Evolutionary conservation across 768 basidiomycete genomes (phyloP), one percentile per base, ranked within the genome.

Genomic region (Macrolepiota fuliginosa): DNA sequence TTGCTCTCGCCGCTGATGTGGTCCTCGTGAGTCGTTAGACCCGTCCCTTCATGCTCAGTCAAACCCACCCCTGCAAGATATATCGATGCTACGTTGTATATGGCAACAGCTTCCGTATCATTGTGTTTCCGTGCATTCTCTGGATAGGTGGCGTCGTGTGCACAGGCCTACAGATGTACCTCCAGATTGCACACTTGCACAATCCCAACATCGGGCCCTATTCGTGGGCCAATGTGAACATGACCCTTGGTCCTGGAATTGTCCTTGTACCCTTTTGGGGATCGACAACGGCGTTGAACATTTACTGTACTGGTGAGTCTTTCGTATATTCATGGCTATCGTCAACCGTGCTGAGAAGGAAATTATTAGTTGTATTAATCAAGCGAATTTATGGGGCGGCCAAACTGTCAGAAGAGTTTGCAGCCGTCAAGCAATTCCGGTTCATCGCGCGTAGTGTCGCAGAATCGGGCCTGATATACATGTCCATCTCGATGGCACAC

Each of bases 261-360:
- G 57, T 58, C 22, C 57, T 58, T 19, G 13, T 58, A 50, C 57
- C 57, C 12, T 58, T 58, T 35, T 58, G 57, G 57, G 57, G 57
- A 37, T 37, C 57, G 13, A 58, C 57, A 5, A 40, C 47, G 5
- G 57, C 35, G 3, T 36, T 58, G 15, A 58, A 58, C 11, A 24
- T 58, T 13, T 58, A 58, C 35, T 49, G 47, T 27, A 49, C 47
- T 24, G 22, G 47, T 49, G 0, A 27, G 47, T 25, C 4, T 2
- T 12, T 15, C 19, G 11, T 27, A 25, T 27, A n/a, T 22, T 49
- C 47, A 27, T 49, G 9, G 12, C 9, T 25, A 12, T 25, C 25
- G n/a, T 17, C 11, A 25, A 49, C 25, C 10, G 9, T 49, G 11
- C 22, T 49, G 9, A 27, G 12, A 24, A 49, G 7, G 22, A 15